Base-by-base conservation (phyloP, 352 stramenopile genomes). In the Lagenidium sp. region DNA sequence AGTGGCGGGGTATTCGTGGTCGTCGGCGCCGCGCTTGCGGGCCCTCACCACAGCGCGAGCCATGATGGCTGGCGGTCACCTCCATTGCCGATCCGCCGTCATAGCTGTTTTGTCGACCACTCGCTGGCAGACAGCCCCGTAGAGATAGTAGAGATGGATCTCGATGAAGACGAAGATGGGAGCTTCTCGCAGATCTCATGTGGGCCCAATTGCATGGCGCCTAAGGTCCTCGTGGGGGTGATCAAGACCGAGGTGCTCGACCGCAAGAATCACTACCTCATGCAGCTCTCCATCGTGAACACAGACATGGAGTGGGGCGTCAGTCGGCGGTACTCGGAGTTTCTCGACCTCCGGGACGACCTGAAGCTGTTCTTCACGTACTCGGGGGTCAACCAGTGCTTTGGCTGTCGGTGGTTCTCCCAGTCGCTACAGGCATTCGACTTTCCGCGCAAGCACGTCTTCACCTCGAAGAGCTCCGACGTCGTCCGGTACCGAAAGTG, bases 281-380 rank as follows among this genome's bases (percentile, higher is more conserved):
- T 85, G 31, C 59, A 63, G 21, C 60, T 63, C 38, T 62, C 57
- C 13, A 43, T 85, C 2, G 37, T 52, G 25, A 47, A 67, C 12
- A 68, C 68, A 6, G 42, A 63, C 2, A 36, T 73, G 1, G 54
- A 79, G 53, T 89, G 76, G 79, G 65, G 50, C 21, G 67, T 89
- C 16, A 59, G 74, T 44, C 74, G 70, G 1, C 68, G 77, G 12
- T 92, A 77, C 50, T 84, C 76, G 0, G 76, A 92, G 23, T 92
- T 91, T 49, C 57, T 69, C 13, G 42, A 68, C 19, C 37, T 92
- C 15, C 55, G 65, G 16, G 58, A 80, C 26, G 57, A 64, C 16
- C 53, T 92, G 20, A 41, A 68, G n/a, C 31, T 46, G n/a, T 78
- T 76, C 44, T 85, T 85, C 30, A 22, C 53, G n/a, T 35, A 47